Base-by-base conservation (phyloP, 225 moss, liverwort and hornwort species). In the Marchantia polymorpha region DNA sequence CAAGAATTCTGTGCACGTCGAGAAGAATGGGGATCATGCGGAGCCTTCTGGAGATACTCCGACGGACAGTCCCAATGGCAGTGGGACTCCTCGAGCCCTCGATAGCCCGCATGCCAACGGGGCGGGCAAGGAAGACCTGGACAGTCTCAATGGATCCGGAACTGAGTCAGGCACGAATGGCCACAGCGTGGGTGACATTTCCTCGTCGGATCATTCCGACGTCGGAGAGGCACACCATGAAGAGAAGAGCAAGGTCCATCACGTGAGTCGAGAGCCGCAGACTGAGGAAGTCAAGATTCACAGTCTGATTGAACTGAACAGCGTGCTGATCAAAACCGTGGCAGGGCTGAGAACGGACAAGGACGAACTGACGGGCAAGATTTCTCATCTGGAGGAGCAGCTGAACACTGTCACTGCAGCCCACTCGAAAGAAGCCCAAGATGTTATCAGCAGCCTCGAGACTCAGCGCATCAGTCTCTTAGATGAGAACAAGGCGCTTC, bases 341-440 rank as follows among this genome's bases (percentile, higher is more conserved):
- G 27, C 10, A 49, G 79, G 13, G 27, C 39, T 79, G 69, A 79
- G 58, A 47, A 69, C 71, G 19, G 79, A 79, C 8, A 80, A 73
- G 63, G 63, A 73, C 64, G 12, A 80, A 60, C 50, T 73, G 73
- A 63, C 17, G 3, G 50, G 50, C 0, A 72, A 73, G 22, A 70
- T 78, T 6, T 69, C 70, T 15, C 29, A 79, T 52, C 49, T 80
- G 60, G 80, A 80, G 61, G 80, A 80, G 58, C 80, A 80, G 60
- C 50, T 72, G 49, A 80, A 59, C 48, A 73, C 22, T 23, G 60
- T 63, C 49, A 80, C 59, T 61, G 63, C 80, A n/a, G 48, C 77
- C 12, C 79, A 79, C 6, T 12, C 79, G 10, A 79, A 54, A 17
- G 79, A 79, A 29, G 80, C 80, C 26, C 72, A 80, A 63, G 72